phyloP scores from a whole-genome alignment of 306 rosid species.

The Vachellia pachyceras region DNA sequence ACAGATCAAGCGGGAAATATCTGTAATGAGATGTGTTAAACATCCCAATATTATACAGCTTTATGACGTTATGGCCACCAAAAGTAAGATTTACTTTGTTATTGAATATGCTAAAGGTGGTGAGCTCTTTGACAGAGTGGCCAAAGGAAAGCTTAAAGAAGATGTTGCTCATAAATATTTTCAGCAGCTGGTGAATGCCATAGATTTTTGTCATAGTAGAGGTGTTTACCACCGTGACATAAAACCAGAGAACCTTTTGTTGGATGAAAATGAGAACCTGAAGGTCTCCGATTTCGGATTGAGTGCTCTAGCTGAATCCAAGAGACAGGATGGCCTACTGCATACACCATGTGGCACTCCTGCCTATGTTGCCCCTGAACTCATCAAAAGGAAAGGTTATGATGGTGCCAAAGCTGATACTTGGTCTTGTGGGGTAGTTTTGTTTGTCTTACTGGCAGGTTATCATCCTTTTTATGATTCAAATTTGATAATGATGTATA shows the following conservation, averaged over 20 bases:
- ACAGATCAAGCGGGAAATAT: slow-evolving; percentile 50
- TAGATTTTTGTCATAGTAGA: slow-evolving; percentile 66
- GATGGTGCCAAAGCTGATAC: slow-evolving; percentile 69
- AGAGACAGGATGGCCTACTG: slow-evolving; percentile 47
- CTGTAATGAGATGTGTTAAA: slow-evolving; percentile 50
- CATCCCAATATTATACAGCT: slow-evolving; percentile 60
- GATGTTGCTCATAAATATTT: slow-evolving; percentile 53
- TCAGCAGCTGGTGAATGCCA: slow-evolving; percentile 57
- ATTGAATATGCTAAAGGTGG: slow-evolving; percentile 66
- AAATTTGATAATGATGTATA: slow-evolving; percentile 54
- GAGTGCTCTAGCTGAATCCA: slow-evolving; percentile 56
- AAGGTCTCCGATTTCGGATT: slow-evolving; percentile 65
- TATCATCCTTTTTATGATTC: slow-evolving; percentile 49
- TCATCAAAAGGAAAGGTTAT: slow-evolving; percentile 52
- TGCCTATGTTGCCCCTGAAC: slow-evolving; percentile 64
- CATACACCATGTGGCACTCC: slow-evolving; percentile 71
- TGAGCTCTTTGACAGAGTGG: slow-evolving; percentile 52
- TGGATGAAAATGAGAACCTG: slow-evolving; percentile 57
- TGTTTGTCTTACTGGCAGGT: slow-evolving; percentile 60
- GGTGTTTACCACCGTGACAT: slow-evolving; percentile 68
- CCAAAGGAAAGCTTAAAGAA: slow-evolving; percentile 57
- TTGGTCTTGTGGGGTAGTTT: slow-evolving; percentile 71
- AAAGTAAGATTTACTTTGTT: slow-evolving; percentile 55
- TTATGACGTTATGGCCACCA: slow-evolving; percentile 63
- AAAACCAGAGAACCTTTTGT: slow-evolving; percentile 61